Evolutionary conservation across 129 eudicot species (phyloP).

Genomic region (Silybum marianum): DNA sequence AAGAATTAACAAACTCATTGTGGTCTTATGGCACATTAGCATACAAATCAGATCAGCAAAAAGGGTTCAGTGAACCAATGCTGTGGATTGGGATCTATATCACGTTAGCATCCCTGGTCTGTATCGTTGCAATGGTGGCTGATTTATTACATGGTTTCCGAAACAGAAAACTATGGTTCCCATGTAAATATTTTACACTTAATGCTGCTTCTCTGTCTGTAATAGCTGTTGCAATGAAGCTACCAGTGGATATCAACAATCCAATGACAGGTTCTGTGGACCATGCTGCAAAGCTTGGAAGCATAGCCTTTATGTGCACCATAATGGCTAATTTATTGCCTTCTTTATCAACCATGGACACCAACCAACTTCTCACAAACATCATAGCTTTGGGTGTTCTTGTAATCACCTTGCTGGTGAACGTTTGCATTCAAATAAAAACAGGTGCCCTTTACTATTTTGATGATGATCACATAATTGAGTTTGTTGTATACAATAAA

Average conservation of each 20-base stretch:
- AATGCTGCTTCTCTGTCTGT: slow-evolving; percentile 30
- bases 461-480: background rate
- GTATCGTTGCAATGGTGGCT: background rate
- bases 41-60: background rate
- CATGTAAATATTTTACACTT: slow-evolving; percentile 23
- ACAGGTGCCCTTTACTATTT: background rate
- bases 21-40: too few relatives aligned
- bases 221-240: slow-evolving; percentile 31
- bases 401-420: slow-evolving; percentile 31
- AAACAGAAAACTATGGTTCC: slow-evolving; percentile 31
- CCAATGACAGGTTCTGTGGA: background rate
- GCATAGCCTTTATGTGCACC: background rate
- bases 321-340: slow-evolving; percentile 34
- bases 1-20: too few relatives aligned
- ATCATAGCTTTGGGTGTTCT: slow-evolving; percentile 22
- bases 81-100: slow-evolving; percentile 9
- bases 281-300: slow-evolving; percentile 18
- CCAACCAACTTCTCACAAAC: slow-evolving; percentile 25
- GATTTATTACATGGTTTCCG: slow-evolving; percentile 5
- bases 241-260: slow-evolving; percentile 20
- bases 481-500: background rate
- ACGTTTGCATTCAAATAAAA: slow-evolving; percentile 12
- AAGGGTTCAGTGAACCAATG: background rate
- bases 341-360: slow-evolving; percentile 25
- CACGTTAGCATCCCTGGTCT: background rate